A percentile compares a stretch with the other conserved stretches of the same genome.
phyloP scores from a whole-genome alignment of 345 rosid species.

The Toxicodendron radicans region DNA sequence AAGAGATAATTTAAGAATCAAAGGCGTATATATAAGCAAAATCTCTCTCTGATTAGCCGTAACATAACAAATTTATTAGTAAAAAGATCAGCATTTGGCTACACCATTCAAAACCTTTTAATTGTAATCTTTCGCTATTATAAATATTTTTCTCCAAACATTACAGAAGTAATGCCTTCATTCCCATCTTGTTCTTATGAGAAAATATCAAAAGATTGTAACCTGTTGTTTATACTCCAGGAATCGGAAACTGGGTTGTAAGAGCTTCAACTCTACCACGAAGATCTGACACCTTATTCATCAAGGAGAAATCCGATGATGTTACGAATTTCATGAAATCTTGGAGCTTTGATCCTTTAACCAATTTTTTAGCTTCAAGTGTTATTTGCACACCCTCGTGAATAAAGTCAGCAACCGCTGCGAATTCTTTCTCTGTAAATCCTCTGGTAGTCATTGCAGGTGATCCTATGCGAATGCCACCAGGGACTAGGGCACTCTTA shows the following conservation, averaged over 20 bases:
- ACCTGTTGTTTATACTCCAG: conserved; percentile 58
- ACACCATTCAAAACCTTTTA: background rate
- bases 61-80: too few species aligned
- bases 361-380: conserved; percentile 55
- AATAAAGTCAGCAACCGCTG: conserved; percentile 64
- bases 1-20: too few species aligned
- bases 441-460: conserved; percentile 98
- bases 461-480: conserved; percentile 90
- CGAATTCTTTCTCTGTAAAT: conserved; percentile 70
- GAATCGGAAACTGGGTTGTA: conserved; percentile 72
- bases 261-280: conserved; percentile 65
- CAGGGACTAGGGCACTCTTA: conserved; percentile 86
- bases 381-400: conserved; percentile 83
- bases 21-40: too few species aligned
- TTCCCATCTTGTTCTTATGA: background rate
- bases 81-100: background rate
- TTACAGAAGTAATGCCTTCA: background rate
- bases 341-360: conserved; percentile 69
- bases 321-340: conserved; percentile 70
- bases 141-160: background rate
- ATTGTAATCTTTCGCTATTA: background rate
- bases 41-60: too few species aligned
- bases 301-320: conserved; percentile 58
- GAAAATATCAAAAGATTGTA: background rate
- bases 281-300: conserved; percentile 50